Evolutionary conservation across 345 rosid species (phyloP).

Genomic region (Eucalyptus polybractea): DNA sequence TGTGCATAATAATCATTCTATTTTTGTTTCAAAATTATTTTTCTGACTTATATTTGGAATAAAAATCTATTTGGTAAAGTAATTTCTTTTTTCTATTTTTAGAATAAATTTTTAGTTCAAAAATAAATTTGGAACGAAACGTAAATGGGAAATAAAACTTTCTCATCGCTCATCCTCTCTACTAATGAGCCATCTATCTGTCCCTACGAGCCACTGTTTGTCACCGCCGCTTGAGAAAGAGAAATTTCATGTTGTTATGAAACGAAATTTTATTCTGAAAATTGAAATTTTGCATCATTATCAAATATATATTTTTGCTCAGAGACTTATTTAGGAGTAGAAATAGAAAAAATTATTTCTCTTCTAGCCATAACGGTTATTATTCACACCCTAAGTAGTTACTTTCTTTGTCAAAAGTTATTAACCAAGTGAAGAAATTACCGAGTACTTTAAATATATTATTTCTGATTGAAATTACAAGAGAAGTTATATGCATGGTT

Average conservation of each 20-base stretch:
- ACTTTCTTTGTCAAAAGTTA: neutral
- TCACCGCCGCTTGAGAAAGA: fast-evolving
- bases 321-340: fast-evolving
- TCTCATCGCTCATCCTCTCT: fast-evolving
- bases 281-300: fast-evolving
- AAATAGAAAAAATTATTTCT: too few species aligned
- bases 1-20: fast-evolving
- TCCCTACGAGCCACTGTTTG: fast-evolving
- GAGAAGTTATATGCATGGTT: neutral
- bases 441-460: neutral
- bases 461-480: neutral
- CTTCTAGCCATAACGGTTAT: fast-evolving
- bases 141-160: too few species aligned
- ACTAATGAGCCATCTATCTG: fast-evolving
- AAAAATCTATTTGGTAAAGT: fast-evolving
- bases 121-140: fast-evolving
- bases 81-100: fast-evolving
- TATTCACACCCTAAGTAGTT: neutral
- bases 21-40: fast-evolving
- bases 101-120: too few species aligned
- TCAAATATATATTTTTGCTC: fast-evolving
- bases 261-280: fast-evolving
- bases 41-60: too few species aligned
- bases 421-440: neutral
- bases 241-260: fast-evolving